phyloP scores from a whole-genome alignment of 1,139 yeast genomes.

The Suhomyces bokatorum region DNA sequence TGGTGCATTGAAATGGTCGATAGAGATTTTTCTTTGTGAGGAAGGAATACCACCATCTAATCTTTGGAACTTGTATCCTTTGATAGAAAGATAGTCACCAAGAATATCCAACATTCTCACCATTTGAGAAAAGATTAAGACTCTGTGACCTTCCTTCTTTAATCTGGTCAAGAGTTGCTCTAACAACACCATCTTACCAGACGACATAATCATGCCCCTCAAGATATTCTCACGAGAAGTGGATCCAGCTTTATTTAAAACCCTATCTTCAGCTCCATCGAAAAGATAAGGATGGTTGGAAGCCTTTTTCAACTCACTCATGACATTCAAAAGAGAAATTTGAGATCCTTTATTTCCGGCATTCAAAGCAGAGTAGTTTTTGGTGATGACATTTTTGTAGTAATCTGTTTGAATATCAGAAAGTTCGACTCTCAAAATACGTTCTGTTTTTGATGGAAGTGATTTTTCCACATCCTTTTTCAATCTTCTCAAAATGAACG shows the following conservation, averaged over 20 bases:
- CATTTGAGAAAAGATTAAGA: conserved; percentile 94
- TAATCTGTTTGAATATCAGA: conserved; percentile 95
- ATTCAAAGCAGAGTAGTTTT: conserved; percentile 86
- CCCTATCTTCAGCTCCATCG: conserved; percentile 89
- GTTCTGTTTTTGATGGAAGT: conserved; percentile 90
- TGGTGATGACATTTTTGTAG: conserved; percentile 88
- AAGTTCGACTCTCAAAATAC: conserved; percentile 90
- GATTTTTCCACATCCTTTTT: conserved; percentile 98
- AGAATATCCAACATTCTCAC: conserved; percentile 92
- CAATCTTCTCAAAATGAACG: conserved; percentile 86
- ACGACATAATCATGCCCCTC: conserved; percentile 93
- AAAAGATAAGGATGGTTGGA: conserved; percentile 95
- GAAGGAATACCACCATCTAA: conserved; percentile 97
- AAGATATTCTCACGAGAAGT: conserved; percentile 74
- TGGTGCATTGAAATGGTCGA: conserved; percentile 95
- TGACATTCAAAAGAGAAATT: conserved; percentile 81
- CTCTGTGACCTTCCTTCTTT: conserved; percentile 93
- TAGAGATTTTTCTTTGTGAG: conserved; percentile 87
- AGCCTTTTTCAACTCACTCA: conserved; percentile 95
- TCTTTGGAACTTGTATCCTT: conserved; percentile 90
- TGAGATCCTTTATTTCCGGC: conserved; percentile 79
- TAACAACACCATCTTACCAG: conserved; percentile 95
- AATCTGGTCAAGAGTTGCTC: conserved; percentile 85
- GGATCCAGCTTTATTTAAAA: conserved; percentile 61
- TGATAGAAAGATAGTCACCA: conserved; percentile 87